These are phyloP conservation scores for Sapria himalayana DNA, from an alignment of 345 rosid species.

Conservation along the genomic window DNA sequence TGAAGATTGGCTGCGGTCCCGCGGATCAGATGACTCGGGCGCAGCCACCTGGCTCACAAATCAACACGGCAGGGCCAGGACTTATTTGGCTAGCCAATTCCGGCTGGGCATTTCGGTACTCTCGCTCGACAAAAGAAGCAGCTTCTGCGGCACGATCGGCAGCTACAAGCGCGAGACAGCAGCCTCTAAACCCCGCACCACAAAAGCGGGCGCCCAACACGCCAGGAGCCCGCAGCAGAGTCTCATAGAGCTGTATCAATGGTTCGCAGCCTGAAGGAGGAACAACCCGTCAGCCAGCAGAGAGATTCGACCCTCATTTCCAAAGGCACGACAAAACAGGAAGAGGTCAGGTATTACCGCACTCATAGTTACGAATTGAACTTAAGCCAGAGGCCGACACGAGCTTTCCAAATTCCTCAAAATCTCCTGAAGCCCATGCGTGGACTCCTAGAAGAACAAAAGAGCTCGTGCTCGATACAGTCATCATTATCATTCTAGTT, in stretches of 20 bases:
- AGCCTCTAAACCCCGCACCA: conserved; percentile 89
- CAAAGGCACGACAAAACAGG: neutral
- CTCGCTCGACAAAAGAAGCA: conserved; percentile 33
- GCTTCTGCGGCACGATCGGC: conserved; percentile 40
- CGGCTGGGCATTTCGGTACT: conserved; percentile 49
- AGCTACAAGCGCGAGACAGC: conserved; percentile 65
- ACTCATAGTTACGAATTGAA: conserved; percentile 78
- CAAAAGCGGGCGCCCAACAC: conserved; percentile 74
- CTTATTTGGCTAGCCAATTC: conserved; percentile 26
- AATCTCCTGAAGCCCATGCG: conserved; percentile 60
- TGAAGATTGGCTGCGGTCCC: too few relatives aligned
- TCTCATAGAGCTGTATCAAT: conserved; percentile 49
- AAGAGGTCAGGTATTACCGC: conserved; percentile 23
- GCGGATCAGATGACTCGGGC: conserved; percentile 37
- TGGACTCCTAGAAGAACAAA: conserved; percentile 62
- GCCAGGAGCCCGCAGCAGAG: conserved; percentile 56
- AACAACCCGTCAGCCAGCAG: too few relatives aligned
- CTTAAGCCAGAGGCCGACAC: conserved; percentile 82
- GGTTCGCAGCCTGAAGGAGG: conserved; percentile 47
- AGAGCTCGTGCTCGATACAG: too few relatives aligned
- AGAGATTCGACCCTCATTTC: too few relatives aligned
- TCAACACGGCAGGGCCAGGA: conserved; percentile 24
- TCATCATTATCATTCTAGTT: too few relatives aligned
- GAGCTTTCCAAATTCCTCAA: conserved; percentile 52
- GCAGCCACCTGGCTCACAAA: conserved; percentile 51